A percentile compares a stretch with the other conserved stretches of the same genome.
Evolutionary conservation across 2,329 filamentous ascomycete species (phyloP).

Genomic region (Diplodia scrobiculata): DNA sequence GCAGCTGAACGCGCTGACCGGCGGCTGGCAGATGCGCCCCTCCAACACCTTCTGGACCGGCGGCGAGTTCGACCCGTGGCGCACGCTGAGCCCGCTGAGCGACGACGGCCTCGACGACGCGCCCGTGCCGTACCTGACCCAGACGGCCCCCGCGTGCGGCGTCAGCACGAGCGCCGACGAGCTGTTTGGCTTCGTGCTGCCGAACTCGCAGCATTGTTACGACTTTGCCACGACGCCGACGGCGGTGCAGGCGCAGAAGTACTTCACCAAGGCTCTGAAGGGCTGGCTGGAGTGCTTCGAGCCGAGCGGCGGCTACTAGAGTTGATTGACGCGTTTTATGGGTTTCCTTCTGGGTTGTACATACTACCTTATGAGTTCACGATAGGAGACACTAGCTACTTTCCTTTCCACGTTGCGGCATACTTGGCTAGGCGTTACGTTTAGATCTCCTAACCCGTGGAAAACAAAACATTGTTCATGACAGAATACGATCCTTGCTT

Average conservation of each 20-base stretch:
- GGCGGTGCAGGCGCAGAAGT: constrained; percentile 39
- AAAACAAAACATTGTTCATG: too few species aligned
- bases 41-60: constrained; percentile 56
- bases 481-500: too few species aligned
- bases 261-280: constrained; percentile 48
- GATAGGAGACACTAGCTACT: too few species aligned
- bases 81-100: constrained; percentile 51
- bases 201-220: constrained; percentile 52
- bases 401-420: too few species aligned
- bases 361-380: too few species aligned
- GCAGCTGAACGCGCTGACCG: constrained; percentile 49
- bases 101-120: constrained; percentile 43
- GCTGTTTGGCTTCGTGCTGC: constrained; percentile 55
- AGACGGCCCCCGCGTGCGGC: constrained; percentile 50
- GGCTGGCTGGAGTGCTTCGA: constrained; percentile 45
- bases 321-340: neutral
- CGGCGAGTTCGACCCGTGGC: constrained; percentile 58
- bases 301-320: neutral
- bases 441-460: too few species aligned
- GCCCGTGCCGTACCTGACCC: constrained; percentile 46
- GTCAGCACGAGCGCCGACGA: constrained; percentile 40
- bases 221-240: constrained; percentile 45
- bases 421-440: too few species aligned
- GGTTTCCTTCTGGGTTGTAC: neutral
- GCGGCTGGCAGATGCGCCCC: constrained; percentile 56